Evolutionary conservation across 2,329 filamentous ascomycete genomes (phyloP), one percentile per base, ranked within the genome.

Genomic region (Fusarium anguioides): DNA sequence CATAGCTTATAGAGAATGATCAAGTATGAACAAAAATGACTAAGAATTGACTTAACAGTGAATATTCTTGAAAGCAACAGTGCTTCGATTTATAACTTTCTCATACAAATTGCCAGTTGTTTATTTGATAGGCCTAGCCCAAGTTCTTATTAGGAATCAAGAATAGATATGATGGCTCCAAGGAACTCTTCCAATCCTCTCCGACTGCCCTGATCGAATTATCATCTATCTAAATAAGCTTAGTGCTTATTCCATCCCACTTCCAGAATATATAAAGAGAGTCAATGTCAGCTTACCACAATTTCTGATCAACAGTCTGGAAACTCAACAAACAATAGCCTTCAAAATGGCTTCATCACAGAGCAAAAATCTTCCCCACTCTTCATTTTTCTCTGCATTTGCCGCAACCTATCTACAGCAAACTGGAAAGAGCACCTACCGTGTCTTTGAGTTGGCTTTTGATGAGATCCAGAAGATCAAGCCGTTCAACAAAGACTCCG

Each of bases 361-460:
- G 8, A 65, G 46, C 23, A 65, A 61, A 35, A 31, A 31, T 24
- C 47, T 72, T 1, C 70, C 70, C 1, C 59, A 23, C 12, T 60
- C 70, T 1, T 54, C 60, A 1, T 76, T 69, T 52, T 76, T 77
- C 39, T 64, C 72, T 14, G 59, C 60, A 2, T 60, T 77, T 15
- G 75, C 74, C 2, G 63, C 60, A 27, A 67, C 56, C 18, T 77
- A 77, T 49, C 57, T 63, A 4, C 56, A 60, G 7, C 66, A 75
- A 18, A 77, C 75, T 0, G 75, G 75, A 44, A 66, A 75, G 65
- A 72, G 64, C 29, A 77, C 75, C 1, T 65, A 64, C 9, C 55
- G 66, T 48, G 37, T 72, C 7, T 73, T 77, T 37, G 66, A 54
- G 6, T 11, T 50, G 4, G 54, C 48, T 2, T 39, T 72, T 6